phyloP scores from a whole-genome alignment of 2,329 filamentous ascomycete species.

The Beauveria pseudobassiana region DNA sequence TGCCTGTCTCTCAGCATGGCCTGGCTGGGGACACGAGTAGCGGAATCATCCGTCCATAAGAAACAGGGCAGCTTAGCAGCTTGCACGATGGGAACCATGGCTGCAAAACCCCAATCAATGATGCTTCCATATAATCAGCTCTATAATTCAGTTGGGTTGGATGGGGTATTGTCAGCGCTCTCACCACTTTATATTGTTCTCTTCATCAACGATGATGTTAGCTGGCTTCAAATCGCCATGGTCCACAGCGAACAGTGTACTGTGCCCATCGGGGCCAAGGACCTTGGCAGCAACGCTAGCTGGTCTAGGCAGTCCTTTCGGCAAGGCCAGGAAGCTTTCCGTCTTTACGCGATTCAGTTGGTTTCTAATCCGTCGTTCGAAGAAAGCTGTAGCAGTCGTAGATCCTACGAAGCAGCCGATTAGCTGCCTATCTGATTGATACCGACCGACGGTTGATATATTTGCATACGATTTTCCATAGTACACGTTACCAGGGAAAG shows the following conservation, averaged over 20 bases:
- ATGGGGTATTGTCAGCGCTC: neutral
- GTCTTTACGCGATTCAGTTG: neutral
- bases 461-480: neutral
- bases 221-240: conserved; percentile 1
- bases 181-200: neutral
- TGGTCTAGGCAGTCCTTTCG: conserved; percentile 4
- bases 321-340: neutral
- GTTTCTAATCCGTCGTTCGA: conserved; percentile 3
- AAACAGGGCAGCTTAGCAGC: conserved; percentile 3
- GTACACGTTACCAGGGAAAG: neutral
- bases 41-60: conserved; percentile 4
- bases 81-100: conserved; percentile 4
- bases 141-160: neutral
- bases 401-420: neutral
- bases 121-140: neutral
- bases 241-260: conserved; percentile 1
- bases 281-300: neutral
- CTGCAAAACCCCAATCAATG: conserved; percentile 3
- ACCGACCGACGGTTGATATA: neutral
- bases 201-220: conserved; percentile 4
- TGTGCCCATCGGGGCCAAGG: neutral
- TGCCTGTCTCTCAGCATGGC: conserved; percentile 2
- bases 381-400: neutral
- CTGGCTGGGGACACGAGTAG: neutral
- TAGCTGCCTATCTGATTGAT: neutral